Conservation (phyloP, 106 monocot species). For the Hemerocallis citrina region DNA sequence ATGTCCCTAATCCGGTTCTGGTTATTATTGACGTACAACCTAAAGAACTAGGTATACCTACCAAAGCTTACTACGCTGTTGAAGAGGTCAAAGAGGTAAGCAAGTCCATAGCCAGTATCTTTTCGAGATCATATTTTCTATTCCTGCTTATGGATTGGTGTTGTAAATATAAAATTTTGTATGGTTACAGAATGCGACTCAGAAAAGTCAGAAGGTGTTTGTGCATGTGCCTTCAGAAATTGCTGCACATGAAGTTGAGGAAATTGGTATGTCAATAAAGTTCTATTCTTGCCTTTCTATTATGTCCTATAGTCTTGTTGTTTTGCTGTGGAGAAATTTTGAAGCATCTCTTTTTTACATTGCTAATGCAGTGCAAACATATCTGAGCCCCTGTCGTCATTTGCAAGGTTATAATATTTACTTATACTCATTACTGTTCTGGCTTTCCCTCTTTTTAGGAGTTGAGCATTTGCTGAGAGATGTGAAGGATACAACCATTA, state of each 20-base stretch:
- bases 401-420: not conserved
- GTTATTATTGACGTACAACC: slow-evolving; percentile 74
- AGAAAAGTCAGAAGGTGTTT: slow-evolving; percentile 62
- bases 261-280: slow-evolving; percentile 61
- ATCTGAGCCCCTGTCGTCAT: not conserved
- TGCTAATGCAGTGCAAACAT: not conserved
- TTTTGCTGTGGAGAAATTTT: not conserved
- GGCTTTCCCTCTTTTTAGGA: slow-evolving; percentile 29
- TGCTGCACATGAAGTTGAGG: slow-evolving; percentile 99
- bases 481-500: slow-evolving; percentile 96
- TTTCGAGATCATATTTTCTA: not conserved
- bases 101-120: not conserved
- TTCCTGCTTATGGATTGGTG: not conserved
- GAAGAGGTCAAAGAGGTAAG: slow-evolving; percentile 70
- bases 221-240: slow-evolving; percentile 96
- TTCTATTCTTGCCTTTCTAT: not conserved
- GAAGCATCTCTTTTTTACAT: no score
- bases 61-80: slow-evolving; percentile 66
- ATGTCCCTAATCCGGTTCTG: slow-evolving; percentile 59
- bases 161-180: not conserved
- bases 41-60: slow-evolving; percentile 59
- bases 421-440: not conserved
- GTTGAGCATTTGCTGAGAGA: slow-evolving; percentile 98
- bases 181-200: slow-evolving; percentile 63
- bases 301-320: not conserved